phyloP scores from a whole-genome alignment of 257 asterid species.

The Misopates orontium region DNA sequence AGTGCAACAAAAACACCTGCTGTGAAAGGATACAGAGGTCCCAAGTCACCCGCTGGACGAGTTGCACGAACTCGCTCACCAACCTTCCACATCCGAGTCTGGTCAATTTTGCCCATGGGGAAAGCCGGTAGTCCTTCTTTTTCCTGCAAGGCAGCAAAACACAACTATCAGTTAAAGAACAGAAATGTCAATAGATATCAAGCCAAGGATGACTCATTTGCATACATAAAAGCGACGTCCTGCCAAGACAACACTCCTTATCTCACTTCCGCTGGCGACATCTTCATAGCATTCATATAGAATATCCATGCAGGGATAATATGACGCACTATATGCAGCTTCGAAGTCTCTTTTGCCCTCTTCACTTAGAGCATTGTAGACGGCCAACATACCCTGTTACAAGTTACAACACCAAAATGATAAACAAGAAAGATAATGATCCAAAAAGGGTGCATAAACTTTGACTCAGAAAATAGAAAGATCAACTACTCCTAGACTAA shows the following conservation, averaged over 20 bases:
- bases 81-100: constrained; percentile 89
- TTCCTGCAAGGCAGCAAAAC: constrained; percentile 47
- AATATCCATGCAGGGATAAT: constrained; percentile 97
- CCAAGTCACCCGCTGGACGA: constrained; percentile 81
- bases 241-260: constrained; percentile 92
- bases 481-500: constrained; percentile 16
- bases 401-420: constrained; percentile 6
- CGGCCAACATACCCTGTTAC: constrained; percentile 88
- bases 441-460: constrained; percentile 2
- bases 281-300: constrained; percentile 95
- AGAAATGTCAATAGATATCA: not conserved
- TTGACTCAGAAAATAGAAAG: not conserved
- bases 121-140: constrained; percentile 90
- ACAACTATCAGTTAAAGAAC: not conserved
- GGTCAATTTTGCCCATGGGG: constrained; percentile 96
- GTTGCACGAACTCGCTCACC: constrained; percentile 78
- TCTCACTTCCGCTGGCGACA: constrained; percentile 92
- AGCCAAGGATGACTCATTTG: not conserved
- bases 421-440: constrained; percentile 7
- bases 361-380: constrained; percentile 69
- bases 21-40: constrained; percentile 86
- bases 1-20: constrained; percentile 92
- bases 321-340: constrained; percentile 86
- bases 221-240: constrained; percentile 93
- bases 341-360: constrained; percentile 85